Base-by-base conservation (phyloP, 768 basidiomycete species). In the Kwoniella newhampshirensis region DNA sequence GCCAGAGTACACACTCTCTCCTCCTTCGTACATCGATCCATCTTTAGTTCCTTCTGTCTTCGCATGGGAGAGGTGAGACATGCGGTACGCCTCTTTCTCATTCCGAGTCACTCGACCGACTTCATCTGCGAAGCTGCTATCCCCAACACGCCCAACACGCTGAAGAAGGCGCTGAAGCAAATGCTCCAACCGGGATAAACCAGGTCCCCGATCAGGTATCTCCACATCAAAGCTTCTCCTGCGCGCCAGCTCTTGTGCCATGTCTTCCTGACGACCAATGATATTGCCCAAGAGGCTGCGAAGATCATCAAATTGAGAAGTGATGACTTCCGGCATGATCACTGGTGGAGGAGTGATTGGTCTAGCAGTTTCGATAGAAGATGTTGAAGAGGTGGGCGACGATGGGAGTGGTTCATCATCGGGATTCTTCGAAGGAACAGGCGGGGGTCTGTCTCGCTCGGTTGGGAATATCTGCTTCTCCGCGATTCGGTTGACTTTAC, bases 401-500 rank as follows among this genome's bases (percentile, higher is more conserved):
- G 79, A 73, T 15, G 79, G 74, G 2, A 83, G 83, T 2, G 82
- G 81, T 2, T 82, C 60, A 15, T 37, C 28, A 48, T 63, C 54
- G 21, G 54, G 54, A 21, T 59, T 51, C 36, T 70, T 68, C 9
- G 63, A 49, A 17, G 69, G 67, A 37, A 71, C 45, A 27, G 73
- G 74, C 37, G 68, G 73, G 7, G 68, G 67, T 26, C 50, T 17
- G 18, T 66, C 73, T 48, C 57, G 36, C 27, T 54, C 52, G 40
- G 54, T 52, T 13, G 54, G 45, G 37, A 54, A 48, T 36, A 52
- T 82, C 26, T 83, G 78, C 0, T 84, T 82, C 11, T 68, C 59
- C 2, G 75, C 69, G 20, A 92, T 79, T 42, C 85, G 83, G 12
- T 80, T 80, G 2, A 94, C 77, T 62, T 88, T 85, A 35, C 85